phyloP scores from a whole-genome alignment of 2,329 filamentous ascomycete genomes.

The Diaporthe vaccinii region DNA sequence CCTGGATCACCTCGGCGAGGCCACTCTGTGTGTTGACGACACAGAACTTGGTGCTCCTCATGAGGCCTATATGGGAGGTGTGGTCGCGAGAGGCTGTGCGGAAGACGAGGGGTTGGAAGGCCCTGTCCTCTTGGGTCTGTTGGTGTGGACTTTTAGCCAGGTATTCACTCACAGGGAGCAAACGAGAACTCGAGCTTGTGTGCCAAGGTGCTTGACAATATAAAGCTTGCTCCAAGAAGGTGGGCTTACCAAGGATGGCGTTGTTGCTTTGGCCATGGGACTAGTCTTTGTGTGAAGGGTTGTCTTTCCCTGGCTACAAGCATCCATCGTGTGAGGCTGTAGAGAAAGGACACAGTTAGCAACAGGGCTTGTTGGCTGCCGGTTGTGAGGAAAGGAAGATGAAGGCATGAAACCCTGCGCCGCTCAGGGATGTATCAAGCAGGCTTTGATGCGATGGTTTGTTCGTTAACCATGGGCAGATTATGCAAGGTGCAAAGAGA shows the following conservation, averaged over 20 bases:
- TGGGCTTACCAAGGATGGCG: not conserved
- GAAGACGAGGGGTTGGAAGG: not conserved
- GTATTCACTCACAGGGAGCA: not conserved
- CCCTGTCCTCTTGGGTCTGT: not conserved
- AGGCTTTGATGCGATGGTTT: not conserved
- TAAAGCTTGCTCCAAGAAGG: not conserved
- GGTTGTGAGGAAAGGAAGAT: not conserved
- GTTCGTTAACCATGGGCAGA: not conserved
- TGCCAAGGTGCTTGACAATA: not conserved
- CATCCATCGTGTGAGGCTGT: too few species aligned
- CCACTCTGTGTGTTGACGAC: not conserved
- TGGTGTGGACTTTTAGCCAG: not conserved
- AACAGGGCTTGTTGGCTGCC: not conserved
- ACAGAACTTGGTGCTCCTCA: not conserved
- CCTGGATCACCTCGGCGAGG: not conserved
- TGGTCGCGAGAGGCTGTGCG: not conserved
- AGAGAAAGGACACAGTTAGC: not conserved
- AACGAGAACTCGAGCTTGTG: too few species aligned
- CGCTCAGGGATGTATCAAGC: too few species aligned
- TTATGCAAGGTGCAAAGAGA: too few species aligned
- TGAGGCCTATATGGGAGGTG: not conserved
- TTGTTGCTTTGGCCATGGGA: not conserved
- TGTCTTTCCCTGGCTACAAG: not conserved
- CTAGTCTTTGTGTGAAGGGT: not conserved
- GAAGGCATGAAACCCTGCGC: not conserved